Conservation (phyloP, 1,284 basidiomycete genomes). For the Chiua sp. region DNA sequence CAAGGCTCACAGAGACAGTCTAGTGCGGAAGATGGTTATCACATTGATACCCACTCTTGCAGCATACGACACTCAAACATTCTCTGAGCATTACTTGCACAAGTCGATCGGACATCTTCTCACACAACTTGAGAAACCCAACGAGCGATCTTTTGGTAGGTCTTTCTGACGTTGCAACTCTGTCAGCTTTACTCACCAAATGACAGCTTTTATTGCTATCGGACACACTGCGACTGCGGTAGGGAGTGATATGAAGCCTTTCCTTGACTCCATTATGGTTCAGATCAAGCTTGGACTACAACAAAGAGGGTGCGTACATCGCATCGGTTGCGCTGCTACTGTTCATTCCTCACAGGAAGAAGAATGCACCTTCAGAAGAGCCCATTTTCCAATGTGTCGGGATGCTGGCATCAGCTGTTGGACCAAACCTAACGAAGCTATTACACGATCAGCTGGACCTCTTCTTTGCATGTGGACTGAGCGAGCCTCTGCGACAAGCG, state of each 20-base stretch:
- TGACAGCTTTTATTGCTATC: slow-evolving; percentile 91
- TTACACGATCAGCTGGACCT: slow-evolving; percentile 97
- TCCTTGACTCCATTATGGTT: slow-evolving; percentile 91
- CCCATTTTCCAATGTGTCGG: slow-evolving; percentile 98
- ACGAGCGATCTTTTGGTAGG: slow-evolving; percentile 87
- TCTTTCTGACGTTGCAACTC: slow-evolving; percentile 1
- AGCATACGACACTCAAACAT: slow-evolving; percentile 92
- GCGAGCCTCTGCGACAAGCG: slow-evolving; percentile 88
- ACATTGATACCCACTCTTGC: slow-evolving; percentile 93
- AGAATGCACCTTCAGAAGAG: slow-evolving; percentile 93
- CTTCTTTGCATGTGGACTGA: slow-evolving; percentile 96
- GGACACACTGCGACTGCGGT: slow-evolving; percentile 95
- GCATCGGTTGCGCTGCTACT: slow-evolving; percentile 5
- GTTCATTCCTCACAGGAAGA: slow-evolving; percentile 63
- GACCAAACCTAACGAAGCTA: slow-evolving; percentile 94
- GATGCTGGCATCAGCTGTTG: slow-evolving; percentile 95
- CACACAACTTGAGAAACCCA: slow-evolving; percentile 87
- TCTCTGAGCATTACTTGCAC: slow-evolving; percentile 88
- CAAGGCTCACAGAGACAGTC: slow-evolving; percentile 85
- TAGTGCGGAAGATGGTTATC: slow-evolving; percentile 93
- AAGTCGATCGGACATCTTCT: slow-evolving; percentile 92
- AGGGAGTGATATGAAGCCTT: slow-evolving; percentile 94
- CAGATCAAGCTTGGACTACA: slow-evolving; percentile 92
- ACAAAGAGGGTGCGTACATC: slow-evolving; percentile 72
- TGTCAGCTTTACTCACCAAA: slow-evolving; percentile 11